A percentile compares a stretch with the other conserved stretches of the same genome.
These are phyloP conservation scores for Sporothrix euskadiensis DNA, from an alignment of 2,329 filamentous ascomycete species.

Conservation along the genomic window DNA sequence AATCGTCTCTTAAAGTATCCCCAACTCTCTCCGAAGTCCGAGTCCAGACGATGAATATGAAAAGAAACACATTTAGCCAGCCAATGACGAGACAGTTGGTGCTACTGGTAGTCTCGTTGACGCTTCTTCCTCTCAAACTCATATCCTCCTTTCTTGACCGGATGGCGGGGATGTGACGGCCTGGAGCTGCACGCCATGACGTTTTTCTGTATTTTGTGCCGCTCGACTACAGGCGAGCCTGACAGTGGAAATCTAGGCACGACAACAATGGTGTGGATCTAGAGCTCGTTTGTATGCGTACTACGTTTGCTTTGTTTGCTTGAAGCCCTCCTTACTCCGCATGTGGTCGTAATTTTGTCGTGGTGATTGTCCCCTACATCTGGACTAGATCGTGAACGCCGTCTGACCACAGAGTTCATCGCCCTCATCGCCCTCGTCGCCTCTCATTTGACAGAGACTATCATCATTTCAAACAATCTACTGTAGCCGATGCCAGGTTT, in stretches of 20 bases:
- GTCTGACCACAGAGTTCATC: neutral
- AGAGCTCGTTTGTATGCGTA: no score
- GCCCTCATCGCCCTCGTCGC: no score
- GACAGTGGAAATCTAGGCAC: neutral
- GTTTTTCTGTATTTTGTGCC: neutral
- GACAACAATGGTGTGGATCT: neutral
- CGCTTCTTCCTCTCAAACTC: no score
- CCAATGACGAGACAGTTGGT: neutral
- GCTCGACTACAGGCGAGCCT: neutral
- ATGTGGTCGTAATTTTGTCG: neutral
- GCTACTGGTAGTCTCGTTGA: neutral
- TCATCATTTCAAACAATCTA: neutral
- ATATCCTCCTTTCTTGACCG: neutral
- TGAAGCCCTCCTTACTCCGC: no score
- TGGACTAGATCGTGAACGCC: neutral
- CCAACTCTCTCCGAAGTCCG: neutral
- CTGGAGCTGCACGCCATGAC: slow-evolving; percentile 17
- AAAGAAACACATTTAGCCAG: slow-evolving; percentile 13
- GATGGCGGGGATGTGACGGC: neutral
- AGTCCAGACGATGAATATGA: neutral
- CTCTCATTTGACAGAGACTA: neutral
- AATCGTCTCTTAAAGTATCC: neutral
- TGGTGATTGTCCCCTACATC: neutral
- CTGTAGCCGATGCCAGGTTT: neutral
- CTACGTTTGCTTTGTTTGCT: no score